Conservation (phyloP, 108 stramenopile genomes). For the Skeletonema tropicum region DNA sequence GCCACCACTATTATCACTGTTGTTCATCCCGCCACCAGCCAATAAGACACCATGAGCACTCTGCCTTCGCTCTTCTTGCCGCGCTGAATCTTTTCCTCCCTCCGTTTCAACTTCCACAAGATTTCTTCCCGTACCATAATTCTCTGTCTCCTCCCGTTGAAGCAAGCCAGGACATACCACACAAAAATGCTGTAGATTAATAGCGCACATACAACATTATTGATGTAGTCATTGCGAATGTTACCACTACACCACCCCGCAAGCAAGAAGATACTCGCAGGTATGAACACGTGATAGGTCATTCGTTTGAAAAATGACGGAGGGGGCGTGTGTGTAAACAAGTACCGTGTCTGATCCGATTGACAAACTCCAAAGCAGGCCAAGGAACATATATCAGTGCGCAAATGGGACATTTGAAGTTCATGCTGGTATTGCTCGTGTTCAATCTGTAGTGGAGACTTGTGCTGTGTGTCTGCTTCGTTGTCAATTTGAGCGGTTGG, state of each 20-base stretch:
- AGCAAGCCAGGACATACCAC: constrained; percentile 59
- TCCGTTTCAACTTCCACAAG: constrained; percentile 60
- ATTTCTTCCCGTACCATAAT: constrained; percentile 68
- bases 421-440: background rate
- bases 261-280: constrained; percentile 55
- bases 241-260: constrained; percentile 68
- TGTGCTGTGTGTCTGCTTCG: background rate
- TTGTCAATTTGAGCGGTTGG: background rate
- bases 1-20: constrained; percentile 8
- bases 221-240: constrained; percentile 56
- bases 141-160: constrained; percentile 63
- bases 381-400: constrained; percentile 76
- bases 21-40: background rate
- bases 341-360: constrained; percentile 74
- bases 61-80: constrained; percentile 3
- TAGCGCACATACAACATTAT: constrained; percentile 52
- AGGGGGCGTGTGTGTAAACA: constrained; percentile 62
- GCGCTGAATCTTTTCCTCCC: constrained; percentile 10
- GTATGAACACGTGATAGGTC: constrained; percentile 57
- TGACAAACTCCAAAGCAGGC: constrained; percentile 78
- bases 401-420: constrained; percentile 34
- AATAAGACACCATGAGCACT: background rate
- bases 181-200: constrained; percentile 54
- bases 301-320: constrained; percentile 59
- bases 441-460: background rate